These are phyloP conservation scores for Crithidia thermophila DNA, from an alignment of 208 protist genomes.

Conservation along the genomic window DNA sequence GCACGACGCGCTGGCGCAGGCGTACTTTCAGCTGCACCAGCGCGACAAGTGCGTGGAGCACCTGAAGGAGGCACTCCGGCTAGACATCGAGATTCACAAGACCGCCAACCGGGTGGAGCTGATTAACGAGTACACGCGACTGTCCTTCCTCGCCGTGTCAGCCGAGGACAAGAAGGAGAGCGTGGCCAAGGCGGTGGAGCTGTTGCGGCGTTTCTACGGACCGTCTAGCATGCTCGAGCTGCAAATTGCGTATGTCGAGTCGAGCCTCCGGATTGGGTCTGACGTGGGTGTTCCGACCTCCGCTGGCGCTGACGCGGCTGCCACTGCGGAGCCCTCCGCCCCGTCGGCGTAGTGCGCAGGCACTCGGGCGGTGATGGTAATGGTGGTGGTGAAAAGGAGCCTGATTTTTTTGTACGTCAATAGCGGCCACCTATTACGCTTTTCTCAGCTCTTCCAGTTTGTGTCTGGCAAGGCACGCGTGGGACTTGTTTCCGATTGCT, in stretches of 20 bases:
- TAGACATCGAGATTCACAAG: slow-evolving; percentile 61
- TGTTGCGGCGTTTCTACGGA: slow-evolving; percentile 73
- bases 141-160: slow-evolving; percentile 55
- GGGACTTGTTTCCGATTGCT: no score
- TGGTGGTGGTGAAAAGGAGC: no score
- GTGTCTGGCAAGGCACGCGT: no score
- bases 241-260: slow-evolving; percentile 55
- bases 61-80: slow-evolving; percentile 55
- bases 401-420: no score
- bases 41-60: slow-evolving; percentile 81
- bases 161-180: slow-evolving; percentile 45
- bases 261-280: slow-evolving; percentile 19
- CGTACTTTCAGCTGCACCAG: slow-evolving; percentile 76
- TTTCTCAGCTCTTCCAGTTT: no score
- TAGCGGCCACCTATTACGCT: no score
- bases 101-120: slow-evolving; percentile 57
- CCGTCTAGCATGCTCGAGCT: slow-evolving; percentile 56
- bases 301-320: neutral
- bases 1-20: slow-evolving; percentile 81
- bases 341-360: neutral
- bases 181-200: slow-evolving; percentile 58
- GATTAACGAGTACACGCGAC: slow-evolving; percentile 78
- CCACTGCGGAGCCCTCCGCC: neutral
- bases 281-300: neutral
- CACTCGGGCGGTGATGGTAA: no score